These are phyloP conservation scores for Mariannaea sp. DNA, from an alignment of 2,329 filamentous ascomycete species.

Conservation along the genomic window DNA sequence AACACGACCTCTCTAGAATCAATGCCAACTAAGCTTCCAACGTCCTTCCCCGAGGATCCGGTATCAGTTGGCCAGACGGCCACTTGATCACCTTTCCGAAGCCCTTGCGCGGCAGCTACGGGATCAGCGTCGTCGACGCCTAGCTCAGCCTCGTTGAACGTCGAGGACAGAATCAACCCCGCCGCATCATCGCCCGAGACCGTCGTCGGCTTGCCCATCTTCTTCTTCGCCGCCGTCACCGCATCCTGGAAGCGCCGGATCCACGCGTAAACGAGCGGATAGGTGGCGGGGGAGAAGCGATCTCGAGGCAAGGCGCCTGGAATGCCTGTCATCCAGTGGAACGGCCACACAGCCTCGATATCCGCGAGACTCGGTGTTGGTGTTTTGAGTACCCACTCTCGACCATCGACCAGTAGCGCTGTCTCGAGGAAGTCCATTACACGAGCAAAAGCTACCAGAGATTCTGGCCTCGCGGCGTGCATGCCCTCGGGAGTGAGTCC, in stretches of 20 bases:
- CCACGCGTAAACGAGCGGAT: conserved; percentile 68
- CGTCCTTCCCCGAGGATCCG: conserved; percentile 62
- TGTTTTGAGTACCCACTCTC: conserved; percentile 65
- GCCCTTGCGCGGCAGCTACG: conserved; percentile 48
- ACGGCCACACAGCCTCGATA: conserved; percentile 70
- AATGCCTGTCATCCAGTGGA: conserved; percentile 67
- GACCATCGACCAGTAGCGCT: conserved; percentile 67
- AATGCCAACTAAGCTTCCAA: conserved; percentile 59
- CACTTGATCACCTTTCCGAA: conserved; percentile 60
- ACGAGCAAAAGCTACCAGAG: conserved; percentile 57
- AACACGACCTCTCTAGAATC: conserved; percentile 61
- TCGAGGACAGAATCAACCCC: conserved; percentile 49
- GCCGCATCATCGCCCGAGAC: conserved; percentile 61
- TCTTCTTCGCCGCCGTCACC: conserved; percentile 48
- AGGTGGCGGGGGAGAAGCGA: conserved; percentile 55
- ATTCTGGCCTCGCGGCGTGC: conserved; percentile 52
- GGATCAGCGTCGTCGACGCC: conserved; percentile 56
- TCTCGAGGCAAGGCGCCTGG: conserved; percentile 59
- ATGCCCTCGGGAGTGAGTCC: conserved; percentile 35
- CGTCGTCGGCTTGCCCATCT: conserved; percentile 43
- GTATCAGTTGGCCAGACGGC: conserved; percentile 66
- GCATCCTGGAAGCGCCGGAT: conserved; percentile 62
- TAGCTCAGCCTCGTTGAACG: conserved; percentile 51
- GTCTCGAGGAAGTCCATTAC: conserved; percentile 64
- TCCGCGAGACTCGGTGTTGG: conserved; percentile 63